Evolutionary conservation across 78 protist genomes (phyloP).

Genomic region (Guillardia theta): DNA sequence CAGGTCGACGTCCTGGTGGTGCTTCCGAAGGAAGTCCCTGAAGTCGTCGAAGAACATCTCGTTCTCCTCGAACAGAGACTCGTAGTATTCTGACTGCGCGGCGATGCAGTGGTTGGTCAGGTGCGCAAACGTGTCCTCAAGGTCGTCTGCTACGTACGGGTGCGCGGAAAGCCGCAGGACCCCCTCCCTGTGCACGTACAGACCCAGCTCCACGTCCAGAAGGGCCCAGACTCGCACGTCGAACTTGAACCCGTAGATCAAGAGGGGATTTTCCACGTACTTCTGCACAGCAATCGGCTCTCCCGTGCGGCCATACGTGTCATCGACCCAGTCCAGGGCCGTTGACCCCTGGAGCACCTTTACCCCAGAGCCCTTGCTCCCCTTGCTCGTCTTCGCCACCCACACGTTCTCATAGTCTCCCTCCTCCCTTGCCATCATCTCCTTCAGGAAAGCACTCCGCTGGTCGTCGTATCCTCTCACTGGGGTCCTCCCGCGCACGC

Average conservation of each 20-base stretch:
- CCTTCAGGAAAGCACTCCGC: too few relatives aligned
- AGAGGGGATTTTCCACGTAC: not conserved
- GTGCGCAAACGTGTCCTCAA: not conserved
- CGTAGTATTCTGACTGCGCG: not conserved
- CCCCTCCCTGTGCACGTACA: not conserved
- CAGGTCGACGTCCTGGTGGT: not conserved
- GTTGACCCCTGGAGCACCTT: not conserved
- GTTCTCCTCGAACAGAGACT: not conserved
- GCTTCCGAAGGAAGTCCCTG: not conserved
- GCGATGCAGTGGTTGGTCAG: conserved; percentile 1
- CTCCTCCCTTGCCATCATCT: too few relatives aligned
- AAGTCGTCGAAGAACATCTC: not conserved
- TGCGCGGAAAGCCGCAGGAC: not conserved
- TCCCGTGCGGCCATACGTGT: not conserved
- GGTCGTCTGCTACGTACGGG: not conserved
- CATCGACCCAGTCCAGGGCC: not conserved
- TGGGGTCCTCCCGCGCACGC: too few relatives aligned
- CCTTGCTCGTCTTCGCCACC: not conserved
- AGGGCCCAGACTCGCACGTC: conserved; percentile 34
- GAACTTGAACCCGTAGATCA: not conserved
- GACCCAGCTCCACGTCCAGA: not conserved
- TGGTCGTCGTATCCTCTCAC: too few relatives aligned
- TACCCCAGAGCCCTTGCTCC: not conserved
- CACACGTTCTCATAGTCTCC: too few relatives aligned
- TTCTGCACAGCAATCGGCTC: not conserved